phyloP scores from a whole-genome alignment of 371 early-diverging fungal species.

The Mucor sp. region DNA sequence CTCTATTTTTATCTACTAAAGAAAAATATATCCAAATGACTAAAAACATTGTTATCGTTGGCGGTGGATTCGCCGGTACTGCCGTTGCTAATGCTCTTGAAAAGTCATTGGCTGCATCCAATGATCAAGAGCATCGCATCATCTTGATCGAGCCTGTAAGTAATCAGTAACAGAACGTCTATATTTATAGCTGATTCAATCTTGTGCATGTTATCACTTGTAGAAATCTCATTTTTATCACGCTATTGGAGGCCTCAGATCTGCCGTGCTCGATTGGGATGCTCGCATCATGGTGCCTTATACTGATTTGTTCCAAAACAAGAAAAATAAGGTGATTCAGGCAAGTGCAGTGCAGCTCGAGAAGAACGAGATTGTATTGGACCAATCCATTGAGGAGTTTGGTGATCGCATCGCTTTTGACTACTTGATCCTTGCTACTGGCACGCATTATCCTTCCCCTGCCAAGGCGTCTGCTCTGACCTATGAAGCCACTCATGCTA shows the following conservation, averaged over 20 bases:
- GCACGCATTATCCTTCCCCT: constrained; percentile 29
- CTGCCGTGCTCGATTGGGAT: constrained; percentile 26
- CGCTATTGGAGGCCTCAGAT: constrained; percentile 29
- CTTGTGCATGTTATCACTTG: neutral
- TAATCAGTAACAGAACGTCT: neutral
- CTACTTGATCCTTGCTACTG: constrained; percentile 33
- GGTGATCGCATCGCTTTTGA: constrained; percentile 19
- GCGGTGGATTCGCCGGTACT: constrained; percentile 43
- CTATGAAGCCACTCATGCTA: constrained; percentile 26
- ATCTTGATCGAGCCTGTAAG: constrained; percentile 36
- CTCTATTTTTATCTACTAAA: neutral
- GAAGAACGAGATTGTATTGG: constrained; percentile 15
- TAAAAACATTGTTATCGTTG: constrained; percentile 40
- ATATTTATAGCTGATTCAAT: neutral
- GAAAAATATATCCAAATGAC: neutral
- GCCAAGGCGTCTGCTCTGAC: constrained; percentile 10
- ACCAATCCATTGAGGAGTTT: constrained; percentile 16
- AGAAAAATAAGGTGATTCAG: constrained; percentile 30
- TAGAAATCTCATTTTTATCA: constrained; percentile 42
- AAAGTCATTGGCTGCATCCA: constrained; percentile 9
- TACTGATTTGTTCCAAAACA: constrained; percentile 25
- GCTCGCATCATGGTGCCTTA: constrained; percentile 34
- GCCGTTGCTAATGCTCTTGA: constrained; percentile 26
- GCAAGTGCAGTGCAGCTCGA: constrained; percentile 26
- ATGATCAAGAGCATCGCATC: constrained; percentile 21